Conservation (phyloP, 306 rosid species). For the Lathyrus aphaca region DNA sequence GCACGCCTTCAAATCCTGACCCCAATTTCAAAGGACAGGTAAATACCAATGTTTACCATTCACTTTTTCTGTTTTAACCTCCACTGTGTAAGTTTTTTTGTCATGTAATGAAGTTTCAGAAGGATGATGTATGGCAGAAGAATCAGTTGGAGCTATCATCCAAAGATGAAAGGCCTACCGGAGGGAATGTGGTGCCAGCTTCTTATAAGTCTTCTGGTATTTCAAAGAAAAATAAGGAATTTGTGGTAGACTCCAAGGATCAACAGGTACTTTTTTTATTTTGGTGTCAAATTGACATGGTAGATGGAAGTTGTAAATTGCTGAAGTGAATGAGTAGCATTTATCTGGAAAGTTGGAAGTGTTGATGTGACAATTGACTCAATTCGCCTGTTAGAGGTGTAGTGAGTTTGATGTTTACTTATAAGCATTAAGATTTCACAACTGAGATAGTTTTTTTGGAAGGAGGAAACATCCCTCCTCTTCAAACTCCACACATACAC, state of each 20-base stretch:
- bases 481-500: not conserved
- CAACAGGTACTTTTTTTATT: conserved; percentile 54
- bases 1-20: conserved; percentile 35
- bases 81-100: too few relatives aligned
- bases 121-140: conserved; percentile 45
- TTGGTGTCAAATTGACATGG: not conserved
- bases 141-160: conserved; percentile 42
- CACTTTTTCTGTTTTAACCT: too few relatives aligned
- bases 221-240: conserved; percentile 67
- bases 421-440: not conserved
- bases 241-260: conserved; percentile 53
- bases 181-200: conserved; percentile 45
- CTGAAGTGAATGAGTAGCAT: not conserved
- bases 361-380: not conserved
- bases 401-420: not conserved
- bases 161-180: conserved; percentile 49
- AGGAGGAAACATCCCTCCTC: not conserved
- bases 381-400: not conserved
- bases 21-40: conserved; percentile 45
- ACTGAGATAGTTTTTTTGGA: not conserved
- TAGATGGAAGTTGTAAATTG: not conserved
- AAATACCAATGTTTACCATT: not conserved
- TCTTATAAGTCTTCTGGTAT: conserved; percentile 62
- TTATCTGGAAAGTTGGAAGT: not conserved
- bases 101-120: conserved; percentile 41